A percentile compares a stretch with the other conserved stretches of the same genome.
Conservation (phyloP, 345 rosid genomes). For the Cardiospermum halicacabum region DNA sequence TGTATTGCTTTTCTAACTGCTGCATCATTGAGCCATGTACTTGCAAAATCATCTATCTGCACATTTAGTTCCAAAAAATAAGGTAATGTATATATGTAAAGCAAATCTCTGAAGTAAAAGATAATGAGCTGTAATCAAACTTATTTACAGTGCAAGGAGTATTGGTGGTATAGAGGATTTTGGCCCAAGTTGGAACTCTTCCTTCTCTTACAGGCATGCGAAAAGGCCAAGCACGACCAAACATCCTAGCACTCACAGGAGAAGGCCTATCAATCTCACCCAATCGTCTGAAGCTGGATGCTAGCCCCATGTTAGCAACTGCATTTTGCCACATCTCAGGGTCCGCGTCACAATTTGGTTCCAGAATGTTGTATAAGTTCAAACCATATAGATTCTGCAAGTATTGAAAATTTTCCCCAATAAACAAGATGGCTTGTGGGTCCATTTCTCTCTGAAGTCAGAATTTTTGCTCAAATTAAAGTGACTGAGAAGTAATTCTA, state of each 20-base stretch:
- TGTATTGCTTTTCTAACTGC: slow-evolving; percentile 70
- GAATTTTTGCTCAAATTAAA: slow-evolving; percentile 1
- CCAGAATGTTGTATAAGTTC: slow-evolving; percentile 78
- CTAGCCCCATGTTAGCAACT: slow-evolving; percentile 36
- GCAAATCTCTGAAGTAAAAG: background rate
- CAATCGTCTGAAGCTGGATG: slow-evolving; percentile 54
- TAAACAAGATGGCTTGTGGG: slow-evolving; percentile 1
- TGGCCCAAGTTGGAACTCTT: slow-evolving; percentile 80
- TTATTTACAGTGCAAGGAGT: slow-evolving; percentile 69
- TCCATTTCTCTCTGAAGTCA: background rate
- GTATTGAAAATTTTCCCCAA: slow-evolving; percentile 10
- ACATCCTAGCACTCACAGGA: slow-evolving; percentile 74
- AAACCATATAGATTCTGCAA: slow-evolving; percentile 46
- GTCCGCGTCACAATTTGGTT: slow-evolving; percentile 75
- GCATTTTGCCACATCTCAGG: slow-evolving; percentile 8
- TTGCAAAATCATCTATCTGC: slow-evolving; percentile 79
- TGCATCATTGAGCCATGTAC: slow-evolving; percentile 61
- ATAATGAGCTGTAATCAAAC: background rate
- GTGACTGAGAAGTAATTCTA: slow-evolving; percentile 12
- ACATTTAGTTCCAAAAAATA: slow-evolving; percentile 3
- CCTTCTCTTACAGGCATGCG: slow-evolving; percentile 81
- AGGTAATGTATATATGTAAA: background rate
- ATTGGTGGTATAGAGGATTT: slow-evolving; percentile 34
- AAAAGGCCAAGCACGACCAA: slow-evolving; percentile 93
- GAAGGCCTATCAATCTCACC: slow-evolving; percentile 65